Base-by-base conservation (phyloP, 73 alveolate genomes). In the Paramecium sonneborni region DNA sequence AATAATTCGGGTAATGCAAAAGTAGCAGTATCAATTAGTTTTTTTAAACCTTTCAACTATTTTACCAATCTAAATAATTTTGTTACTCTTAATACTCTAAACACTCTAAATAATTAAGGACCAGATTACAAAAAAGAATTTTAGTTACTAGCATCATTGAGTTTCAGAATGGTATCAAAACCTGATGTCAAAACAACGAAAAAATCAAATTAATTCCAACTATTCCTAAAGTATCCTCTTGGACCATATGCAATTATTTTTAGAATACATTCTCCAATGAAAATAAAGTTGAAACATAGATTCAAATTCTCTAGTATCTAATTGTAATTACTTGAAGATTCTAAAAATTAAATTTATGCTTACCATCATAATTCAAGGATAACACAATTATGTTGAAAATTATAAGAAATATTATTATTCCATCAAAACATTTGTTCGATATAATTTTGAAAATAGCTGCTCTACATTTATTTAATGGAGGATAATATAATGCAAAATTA, bases 1-100 rank as follows among this genome's bases (percentile, higher is more conserved):
- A 97, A 72, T 76, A 98, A 92, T 72, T 99, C 95, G 0, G 99
- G 98, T 56, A 98, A 90, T 23, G 99, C 95, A 96, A 97, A 98
- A 55, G 95, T 95, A 57, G 82, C 92, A 18, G 97, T 96, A 12
- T 93, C 74, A 23, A 96, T 28, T 0, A 96, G 92, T 15, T 95
- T 95, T 85, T 94, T 67, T 55, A 96, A 91, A 20, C 97, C 96
- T 41, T 93, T 67, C 52, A 95, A 92, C 43, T 91, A 87, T 15
- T 92, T 85, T 9, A 96, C 85, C 20, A 96, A 94, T 69, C 99
- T 39, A 9, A 96, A 57, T 11, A 96, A 39, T 82, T 97, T 79
- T 5, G 96, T 56, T 8, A 94, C 93, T 94, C 98, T 94, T 34
- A 95, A 55, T 6, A 92, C 95, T 48, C 98, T 93, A 26, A 94